These are phyloP conservation scores for Citrus reticulata DNA, from an alignment of 345 rosid genomes.

Conservation along the genomic window DNA sequence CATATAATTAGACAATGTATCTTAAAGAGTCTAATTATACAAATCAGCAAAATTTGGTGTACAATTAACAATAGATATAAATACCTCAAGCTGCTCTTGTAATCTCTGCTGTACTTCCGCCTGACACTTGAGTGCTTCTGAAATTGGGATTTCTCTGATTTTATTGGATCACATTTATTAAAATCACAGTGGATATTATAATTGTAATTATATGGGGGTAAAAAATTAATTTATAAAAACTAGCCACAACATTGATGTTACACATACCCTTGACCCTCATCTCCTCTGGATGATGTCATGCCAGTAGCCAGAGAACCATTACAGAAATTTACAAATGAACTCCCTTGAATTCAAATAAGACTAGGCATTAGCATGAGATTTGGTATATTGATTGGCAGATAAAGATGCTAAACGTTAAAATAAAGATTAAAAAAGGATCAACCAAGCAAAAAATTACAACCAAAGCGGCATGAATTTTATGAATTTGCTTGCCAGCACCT, in stretches of 20 bases:
- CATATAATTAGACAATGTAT: background rate
- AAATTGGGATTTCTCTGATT: slow-evolving; percentile 46
- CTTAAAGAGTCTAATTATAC: background rate
- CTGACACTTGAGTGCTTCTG: slow-evolving; percentile 49
- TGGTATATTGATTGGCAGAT: background rate
- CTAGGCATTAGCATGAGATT: background rate
- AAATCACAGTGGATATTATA: background rate
- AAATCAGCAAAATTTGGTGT: background rate
- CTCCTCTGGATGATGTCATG: slow-evolving; percentile 30
- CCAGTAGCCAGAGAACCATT: slow-evolving; percentile 26
- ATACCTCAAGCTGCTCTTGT: slow-evolving; percentile 74
- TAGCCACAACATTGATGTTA: background rate
- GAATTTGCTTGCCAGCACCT: background rate
- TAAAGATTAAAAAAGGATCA: no score
- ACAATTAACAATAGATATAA: background rate
- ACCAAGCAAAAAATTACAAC: background rate
- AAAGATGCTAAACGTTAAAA: no score
- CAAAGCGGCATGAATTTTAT: no score
- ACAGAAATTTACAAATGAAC: slow-evolving; percentile 41
- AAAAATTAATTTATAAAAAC: background rate
- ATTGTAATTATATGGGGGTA: background rate
- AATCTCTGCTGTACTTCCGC: slow-evolving; percentile 51
- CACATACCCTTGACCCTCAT: slow-evolving; percentile 37
- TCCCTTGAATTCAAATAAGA: slow-evolving; percentile 20
- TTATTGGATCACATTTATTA: background rate